phyloP scores from a whole-genome alignment of 2,329 filamentous ascomycete species.

The Scytalidium sp. region DNA sequence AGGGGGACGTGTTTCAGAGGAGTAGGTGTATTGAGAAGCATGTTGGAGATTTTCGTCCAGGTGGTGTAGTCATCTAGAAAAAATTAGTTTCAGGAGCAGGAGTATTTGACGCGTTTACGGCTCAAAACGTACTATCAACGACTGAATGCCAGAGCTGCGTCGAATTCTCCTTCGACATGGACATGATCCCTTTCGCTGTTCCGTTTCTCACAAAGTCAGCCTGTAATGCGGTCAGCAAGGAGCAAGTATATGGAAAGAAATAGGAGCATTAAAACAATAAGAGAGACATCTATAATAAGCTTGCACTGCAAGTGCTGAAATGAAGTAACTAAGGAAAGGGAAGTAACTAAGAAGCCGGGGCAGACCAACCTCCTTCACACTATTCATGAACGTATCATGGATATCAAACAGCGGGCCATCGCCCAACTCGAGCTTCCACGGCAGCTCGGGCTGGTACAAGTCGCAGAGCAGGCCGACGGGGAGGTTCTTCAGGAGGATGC shows the following conservation, averaged over 20 bases:
- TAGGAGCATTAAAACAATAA: too few relatives aligned
- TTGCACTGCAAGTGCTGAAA: too few relatives aligned
- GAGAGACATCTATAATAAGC: too few relatives aligned
- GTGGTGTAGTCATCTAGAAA: slow-evolving; percentile 64
- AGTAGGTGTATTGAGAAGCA: slow-evolving; percentile 72
- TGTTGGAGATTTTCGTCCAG: slow-evolving; percentile 72
- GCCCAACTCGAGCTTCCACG: slow-evolving; percentile 60
- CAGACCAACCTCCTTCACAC: slow-evolving; percentile 56
- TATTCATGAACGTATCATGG: slow-evolving; percentile 66
- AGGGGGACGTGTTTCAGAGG: slow-evolving; percentile 82
- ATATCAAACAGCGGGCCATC: slow-evolving; percentile 50
- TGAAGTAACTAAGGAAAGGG: too few relatives aligned
- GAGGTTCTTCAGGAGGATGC: slow-evolving; percentile 67
- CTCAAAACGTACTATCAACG: slow-evolving; percentile 46
- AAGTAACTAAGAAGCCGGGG: background rate
- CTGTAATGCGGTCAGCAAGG: slow-evolving; percentile 8
- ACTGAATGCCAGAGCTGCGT: slow-evolving; percentile 65
- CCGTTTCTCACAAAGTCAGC: slow-evolving; percentile 66
- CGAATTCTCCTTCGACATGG: slow-evolving; percentile 65
- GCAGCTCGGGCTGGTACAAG: slow-evolving; percentile 51
- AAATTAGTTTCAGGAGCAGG: slow-evolving; percentile 2
- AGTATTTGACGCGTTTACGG: background rate
- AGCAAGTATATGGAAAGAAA: background rate
- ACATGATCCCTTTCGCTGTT: slow-evolving; percentile 70
- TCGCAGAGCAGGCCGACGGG: slow-evolving; percentile 68